phyloP scores from a whole-genome alignment of 2,329 filamentous ascomycete species.

The Monosporascus sp. region DNA sequence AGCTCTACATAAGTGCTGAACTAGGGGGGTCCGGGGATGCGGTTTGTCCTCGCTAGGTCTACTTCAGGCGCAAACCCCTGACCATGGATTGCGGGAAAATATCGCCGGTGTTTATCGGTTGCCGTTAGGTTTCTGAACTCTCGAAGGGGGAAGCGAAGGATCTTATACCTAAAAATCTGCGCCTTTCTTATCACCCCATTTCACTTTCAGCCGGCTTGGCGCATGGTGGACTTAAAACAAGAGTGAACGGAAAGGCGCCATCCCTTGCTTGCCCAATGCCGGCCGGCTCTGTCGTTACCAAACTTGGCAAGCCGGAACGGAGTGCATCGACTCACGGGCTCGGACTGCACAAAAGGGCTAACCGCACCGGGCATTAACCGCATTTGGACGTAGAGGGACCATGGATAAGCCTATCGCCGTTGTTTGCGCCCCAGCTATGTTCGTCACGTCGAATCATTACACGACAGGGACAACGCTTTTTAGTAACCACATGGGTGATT shows the following conservation, averaged over 20 bases:
- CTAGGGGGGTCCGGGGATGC: not conserved
- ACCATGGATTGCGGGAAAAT: too few species aligned
- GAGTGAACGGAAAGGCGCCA: not conserved
- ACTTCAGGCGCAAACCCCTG: not conserved
- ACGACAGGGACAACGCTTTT: too few species aligned
- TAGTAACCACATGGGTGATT: too few species aligned
- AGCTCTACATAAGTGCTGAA: not conserved
- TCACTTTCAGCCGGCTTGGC: slow-evolving; percentile 16
- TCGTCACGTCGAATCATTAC: too few species aligned
- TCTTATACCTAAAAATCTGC: not conserved
- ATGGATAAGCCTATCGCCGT: too few species aligned
- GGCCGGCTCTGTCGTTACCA: not conserved
- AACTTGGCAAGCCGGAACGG: not conserved
- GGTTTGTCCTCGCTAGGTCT: not conserved
- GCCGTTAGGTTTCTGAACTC: not conserved
- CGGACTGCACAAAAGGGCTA: not conserved
- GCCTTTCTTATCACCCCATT: not conserved
- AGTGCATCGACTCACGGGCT: not conserved
- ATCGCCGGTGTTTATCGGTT: too few species aligned
- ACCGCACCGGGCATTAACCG: too few species aligned
- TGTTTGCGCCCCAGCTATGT: too few species aligned
- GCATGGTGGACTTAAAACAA: not conserved
- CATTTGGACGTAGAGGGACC: too few species aligned
- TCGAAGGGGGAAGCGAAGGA: not conserved
- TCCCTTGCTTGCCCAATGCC: not conserved